Percentiles rank a stretch among this genome's conserved stretches.
These are phyloP conservation scores for Tillandsia leiboldiana DNA, from an alignment of 176 grass and related monocot species.

Conservation along the genomic window DNA sequence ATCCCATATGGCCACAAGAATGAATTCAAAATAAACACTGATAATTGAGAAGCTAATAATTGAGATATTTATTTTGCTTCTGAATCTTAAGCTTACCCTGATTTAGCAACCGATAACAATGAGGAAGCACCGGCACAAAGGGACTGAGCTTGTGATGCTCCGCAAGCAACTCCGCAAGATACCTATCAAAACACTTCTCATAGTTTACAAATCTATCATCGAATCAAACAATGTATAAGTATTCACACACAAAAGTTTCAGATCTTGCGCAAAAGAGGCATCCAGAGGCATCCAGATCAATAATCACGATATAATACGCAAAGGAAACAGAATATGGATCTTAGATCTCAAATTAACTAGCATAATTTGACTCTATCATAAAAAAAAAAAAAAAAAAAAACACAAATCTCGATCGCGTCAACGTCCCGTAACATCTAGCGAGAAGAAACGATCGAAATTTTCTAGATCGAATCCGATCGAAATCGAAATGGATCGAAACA, in stretches of 20 bases:
- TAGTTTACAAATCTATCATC: neutral
- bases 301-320: neutral
- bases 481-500: neutral
- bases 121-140: conserved; percentile 72
- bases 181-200: conserved; percentile 36
- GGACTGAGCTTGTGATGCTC: conserved; percentile 83
- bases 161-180: conserved; percentile 76
- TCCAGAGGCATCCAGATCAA: no score
- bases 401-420: neutral
- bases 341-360: neutral
- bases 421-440: neutral
- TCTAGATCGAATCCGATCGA: neutral
- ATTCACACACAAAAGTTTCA: no score
- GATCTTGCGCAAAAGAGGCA: no score
- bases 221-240: neutral
- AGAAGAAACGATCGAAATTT: neutral
- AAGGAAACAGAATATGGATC: neutral
- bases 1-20: conserved; percentile 17
- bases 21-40: conserved; percentile 5
- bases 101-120: conserved; percentile 71
- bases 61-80: neutral
- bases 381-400: neutral
- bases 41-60: neutral
- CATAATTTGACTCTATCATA: neutral
- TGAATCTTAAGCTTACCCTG: conserved; percentile 70